A percentile compares a stretch with the other conserved stretches of the same genome.
Evolutionary conservation across 805 yeast genomes (phyloP).

Genomic region (Yamadazyma kitorensis): DNA sequence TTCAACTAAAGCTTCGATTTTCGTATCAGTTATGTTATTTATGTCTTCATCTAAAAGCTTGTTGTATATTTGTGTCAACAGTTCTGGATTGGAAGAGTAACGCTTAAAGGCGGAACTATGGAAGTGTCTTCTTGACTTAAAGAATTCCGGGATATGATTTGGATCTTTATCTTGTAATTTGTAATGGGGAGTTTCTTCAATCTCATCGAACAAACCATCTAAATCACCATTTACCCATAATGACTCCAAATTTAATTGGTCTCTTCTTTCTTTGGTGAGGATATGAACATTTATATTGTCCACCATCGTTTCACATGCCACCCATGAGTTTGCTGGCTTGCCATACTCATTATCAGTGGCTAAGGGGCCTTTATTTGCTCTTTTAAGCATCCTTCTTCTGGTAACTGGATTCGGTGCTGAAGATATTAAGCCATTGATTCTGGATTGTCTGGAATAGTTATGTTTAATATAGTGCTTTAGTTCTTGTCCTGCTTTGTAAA

Average conservation of each 20-base stretch:
- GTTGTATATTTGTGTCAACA: neutral
- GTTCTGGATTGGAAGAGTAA: neutral
- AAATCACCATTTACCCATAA: slow-evolving; percentile 44
- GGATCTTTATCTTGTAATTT: neutral
- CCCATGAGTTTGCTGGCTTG: slow-evolving; percentile 69
- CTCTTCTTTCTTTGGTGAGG: slow-evolving; percentile 66
- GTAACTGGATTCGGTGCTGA: slow-evolving; percentile 44
- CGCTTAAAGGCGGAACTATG: neutral
- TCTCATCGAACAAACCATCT: slow-evolving; percentile 1
- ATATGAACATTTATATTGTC: slow-evolving; percentile 70
- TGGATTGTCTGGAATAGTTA: slow-evolving; percentile 35
- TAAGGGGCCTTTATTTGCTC: slow-evolving; percentile 52
- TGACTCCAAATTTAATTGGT: slow-evolving; percentile 65
- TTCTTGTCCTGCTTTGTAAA: slow-evolving; percentile 65
- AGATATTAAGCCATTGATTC: slow-evolving; percentile 70
- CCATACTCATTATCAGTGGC: slow-evolving; percentile 59
- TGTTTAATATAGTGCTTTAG: slow-evolving; percentile 59
- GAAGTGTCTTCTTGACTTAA: slow-evolving; percentile 21
- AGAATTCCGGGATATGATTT: slow-evolving; percentile 8
- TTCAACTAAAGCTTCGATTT: neutral
- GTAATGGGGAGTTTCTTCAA: neutral
- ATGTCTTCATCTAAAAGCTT: slow-evolving; percentile 3
- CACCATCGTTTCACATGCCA: slow-evolving; percentile 56
- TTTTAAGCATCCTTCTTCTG: slow-evolving; percentile 42
- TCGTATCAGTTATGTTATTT: neutral